These are phyloP conservation scores for Penicillium sp. DNA, from an alignment of 2,329 filamentous ascomycete genomes.

Conservation along the genomic window DNA sequence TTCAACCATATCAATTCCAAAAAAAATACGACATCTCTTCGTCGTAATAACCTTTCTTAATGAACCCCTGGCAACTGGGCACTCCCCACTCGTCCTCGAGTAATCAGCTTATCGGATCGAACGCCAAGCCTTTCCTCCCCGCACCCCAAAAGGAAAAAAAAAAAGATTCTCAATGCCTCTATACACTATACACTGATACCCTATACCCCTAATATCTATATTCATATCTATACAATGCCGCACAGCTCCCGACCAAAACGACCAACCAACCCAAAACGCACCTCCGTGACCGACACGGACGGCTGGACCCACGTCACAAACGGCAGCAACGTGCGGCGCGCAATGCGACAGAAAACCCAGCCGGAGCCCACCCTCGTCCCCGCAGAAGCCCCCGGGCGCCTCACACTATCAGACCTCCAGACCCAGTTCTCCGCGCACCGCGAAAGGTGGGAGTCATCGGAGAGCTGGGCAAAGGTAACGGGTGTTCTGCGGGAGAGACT, in stretches of 20 bases:
- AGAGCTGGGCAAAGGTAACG: constrained; percentile 27
- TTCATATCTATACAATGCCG: constrained; percentile 31
- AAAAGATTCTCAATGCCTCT: constrained; percentile 1
- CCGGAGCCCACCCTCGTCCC: constrained; percentile 24
- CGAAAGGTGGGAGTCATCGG: constrained; percentile 32
- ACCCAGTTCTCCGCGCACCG: constrained; percentile 31
- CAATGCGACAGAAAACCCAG: constrained; percentile 12
- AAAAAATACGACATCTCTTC: no score
- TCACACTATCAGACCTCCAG: constrained; percentile 35
- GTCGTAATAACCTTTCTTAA: no score
- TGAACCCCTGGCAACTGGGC: no score
- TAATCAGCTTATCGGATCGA: neutral
- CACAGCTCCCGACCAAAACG: constrained; percentile 35
- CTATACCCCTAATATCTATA: neutral
- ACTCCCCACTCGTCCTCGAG: no score
- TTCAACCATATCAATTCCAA: no score
- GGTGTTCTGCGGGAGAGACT: constrained; percentile 8
- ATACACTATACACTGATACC: neutral
- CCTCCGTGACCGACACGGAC: constrained; percentile 39
- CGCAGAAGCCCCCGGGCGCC: constrained; percentile 37
- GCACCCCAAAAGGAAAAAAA: constrained; percentile 9
- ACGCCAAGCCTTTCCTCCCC: constrained; percentile 11
- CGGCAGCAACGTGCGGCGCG: constrained; percentile 29
- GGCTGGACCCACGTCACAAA: constrained; percentile 49
- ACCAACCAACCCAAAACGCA: constrained; percentile 31